A percentile compares a stretch with the other conserved stretches of the same genome.
Conservation (phyloP, 768 basidiomycete species). For the Kwoniella sp. region DNA sequence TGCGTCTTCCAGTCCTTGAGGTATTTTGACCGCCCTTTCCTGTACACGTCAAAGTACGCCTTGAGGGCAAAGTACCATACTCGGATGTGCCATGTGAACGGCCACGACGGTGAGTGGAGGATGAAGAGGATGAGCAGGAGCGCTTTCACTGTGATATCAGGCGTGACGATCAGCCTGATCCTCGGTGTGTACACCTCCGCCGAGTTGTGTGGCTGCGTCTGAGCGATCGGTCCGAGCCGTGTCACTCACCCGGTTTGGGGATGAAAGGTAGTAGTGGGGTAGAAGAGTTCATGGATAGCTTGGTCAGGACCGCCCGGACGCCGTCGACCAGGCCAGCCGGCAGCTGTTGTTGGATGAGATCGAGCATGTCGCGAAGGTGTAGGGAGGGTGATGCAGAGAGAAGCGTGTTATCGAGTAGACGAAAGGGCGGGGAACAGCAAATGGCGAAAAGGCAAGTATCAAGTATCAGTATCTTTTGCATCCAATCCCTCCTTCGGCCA, state of each 20-base stretch:
- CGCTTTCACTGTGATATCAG: constrained; percentile 30
- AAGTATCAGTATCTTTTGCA: too few species aligned
- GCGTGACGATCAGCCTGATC: too few species aligned
- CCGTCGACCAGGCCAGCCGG: constrained; percentile 4
- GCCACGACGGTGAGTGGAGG: constrained; percentile 38
- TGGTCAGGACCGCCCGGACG: constrained; percentile 5
- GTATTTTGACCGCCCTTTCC: constrained; percentile 33
- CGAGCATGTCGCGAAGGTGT: too few species aligned
- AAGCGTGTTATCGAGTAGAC: too few species aligned
- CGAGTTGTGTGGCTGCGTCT: too few species aligned
- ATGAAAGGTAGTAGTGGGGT: constrained; percentile 22
- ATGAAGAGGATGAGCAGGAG: constrained; percentile 34
- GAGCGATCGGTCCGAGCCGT: neutral
- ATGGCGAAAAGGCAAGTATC: too few species aligned
- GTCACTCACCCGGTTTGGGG: constrained; percentile 20
- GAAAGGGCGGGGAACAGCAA: too few species aligned
- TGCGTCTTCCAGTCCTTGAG: constrained; percentile 26
- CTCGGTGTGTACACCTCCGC: too few species aligned
- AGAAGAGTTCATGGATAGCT: constrained; percentile 5
- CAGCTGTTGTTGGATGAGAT: constrained; percentile 4
- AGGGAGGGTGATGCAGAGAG: too few species aligned
- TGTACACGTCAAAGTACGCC: constrained; percentile 25
- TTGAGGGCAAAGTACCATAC: constrained; percentile 32
- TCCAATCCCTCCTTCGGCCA: too few species aligned
- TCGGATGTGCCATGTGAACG: constrained; percentile 42